Base-by-base conservation (phyloP, 257 asterid genomes). In the Gardenia jasminoides region DNA sequence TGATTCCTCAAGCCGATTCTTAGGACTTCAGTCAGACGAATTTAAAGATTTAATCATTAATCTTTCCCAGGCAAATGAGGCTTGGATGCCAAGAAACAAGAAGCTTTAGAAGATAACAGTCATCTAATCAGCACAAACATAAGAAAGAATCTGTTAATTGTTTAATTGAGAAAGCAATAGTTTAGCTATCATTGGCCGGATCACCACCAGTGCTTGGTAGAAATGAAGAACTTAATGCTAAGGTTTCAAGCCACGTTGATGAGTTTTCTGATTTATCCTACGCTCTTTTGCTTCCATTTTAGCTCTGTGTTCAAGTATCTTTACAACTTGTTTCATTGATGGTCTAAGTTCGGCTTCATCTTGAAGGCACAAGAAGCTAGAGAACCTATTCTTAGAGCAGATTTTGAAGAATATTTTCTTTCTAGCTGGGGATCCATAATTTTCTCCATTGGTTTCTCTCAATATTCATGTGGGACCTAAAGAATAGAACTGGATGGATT, bases 261-360 rank as follows among this genome's bases (percentile, higher is more conserved):
- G 30, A 62, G 76, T 70, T 46, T 80, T 73, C 58, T 65, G 89
- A 19, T 68, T 83, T 68, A 78, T 50, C 75, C 86, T 78, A 22
- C 85, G 78, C 75, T 85, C 88, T 76, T 86, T 82, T 16, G 83
- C 88, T 81, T 83, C 84, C 89, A n/a, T 11, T 5, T 83, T 81
- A 24, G 81, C 80, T 6, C 84, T 73, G 13, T 54, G 78, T 74
- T 84, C 91, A 41, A 91, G 71, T 52, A 82, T n/a, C 74, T 88
- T 88, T 30, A 91, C 87, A 6, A 91, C 87, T 70, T 84, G 87
- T 87, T 87, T 82, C 94, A 91, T 91, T 4, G 92, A 80, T 7
- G 92, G 96, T 64, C 96, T 88, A 74, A 68, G 78, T 81, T 80
- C 87, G 20, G 85, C 92, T 46, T 89, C 94, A 26, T 77, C 50